phyloP scores from a whole-genome alignment of 768 basidiomycete species.

The Lentinula aciculospora region DNA sequence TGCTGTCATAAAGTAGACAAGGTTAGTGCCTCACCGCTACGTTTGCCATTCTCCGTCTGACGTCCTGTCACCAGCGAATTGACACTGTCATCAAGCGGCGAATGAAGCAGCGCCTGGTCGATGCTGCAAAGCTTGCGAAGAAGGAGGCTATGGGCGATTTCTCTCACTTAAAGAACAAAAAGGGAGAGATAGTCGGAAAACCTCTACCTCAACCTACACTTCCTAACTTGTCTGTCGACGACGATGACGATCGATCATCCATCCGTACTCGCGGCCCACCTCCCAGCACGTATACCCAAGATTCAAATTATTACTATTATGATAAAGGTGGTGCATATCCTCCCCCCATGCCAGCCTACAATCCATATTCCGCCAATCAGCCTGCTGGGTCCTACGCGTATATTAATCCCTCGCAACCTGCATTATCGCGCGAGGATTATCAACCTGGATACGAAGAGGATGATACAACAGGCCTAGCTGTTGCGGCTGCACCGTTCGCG shows the following conservation, averaged over 20 bases:
- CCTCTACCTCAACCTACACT: conserved; percentile 91
- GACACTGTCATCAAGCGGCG: conserved; percentile 89
- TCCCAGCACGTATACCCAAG: conserved; percentile 47
- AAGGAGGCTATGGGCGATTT: conserved; percentile 90
- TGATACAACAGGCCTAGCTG: conserved; percentile 54
- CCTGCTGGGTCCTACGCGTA: conserved; percentile 42
- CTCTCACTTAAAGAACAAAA: conserved; percentile 90
- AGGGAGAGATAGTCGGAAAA: conserved; percentile 75
- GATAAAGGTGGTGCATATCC: conserved; percentile 49
- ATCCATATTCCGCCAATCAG: conserved; percentile 57
- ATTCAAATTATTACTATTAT: conserved; percentile 50
- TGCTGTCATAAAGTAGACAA: conserved; percentile 99
- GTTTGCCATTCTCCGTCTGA: conserved; percentile 4
- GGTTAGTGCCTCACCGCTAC: conserved; percentile 31
- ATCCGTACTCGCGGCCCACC: conserved; percentile 51
- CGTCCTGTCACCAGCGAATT: conserved; percentile 59
- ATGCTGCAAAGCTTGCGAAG: conserved; percentile 76
- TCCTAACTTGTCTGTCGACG: conserved; percentile 85
- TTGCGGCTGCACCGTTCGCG: conserved; percentile 54
- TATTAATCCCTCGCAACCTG: conserved; percentile 54
- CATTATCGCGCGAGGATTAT: conserved; percentile 50
- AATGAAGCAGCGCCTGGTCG: conserved; percentile 78
- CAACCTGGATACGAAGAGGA: conserved; percentile 56
- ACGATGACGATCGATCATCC: conserved; percentile 60
- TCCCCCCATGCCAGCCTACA: conserved; percentile 75